Percentiles rank a stretch among this genome's conserved stretches.
These are phyloP conservation scores for Lagenidium giganteum DNA, from an alignment of 352 stramenopile genomes.

Conservation along the genomic window DNA sequence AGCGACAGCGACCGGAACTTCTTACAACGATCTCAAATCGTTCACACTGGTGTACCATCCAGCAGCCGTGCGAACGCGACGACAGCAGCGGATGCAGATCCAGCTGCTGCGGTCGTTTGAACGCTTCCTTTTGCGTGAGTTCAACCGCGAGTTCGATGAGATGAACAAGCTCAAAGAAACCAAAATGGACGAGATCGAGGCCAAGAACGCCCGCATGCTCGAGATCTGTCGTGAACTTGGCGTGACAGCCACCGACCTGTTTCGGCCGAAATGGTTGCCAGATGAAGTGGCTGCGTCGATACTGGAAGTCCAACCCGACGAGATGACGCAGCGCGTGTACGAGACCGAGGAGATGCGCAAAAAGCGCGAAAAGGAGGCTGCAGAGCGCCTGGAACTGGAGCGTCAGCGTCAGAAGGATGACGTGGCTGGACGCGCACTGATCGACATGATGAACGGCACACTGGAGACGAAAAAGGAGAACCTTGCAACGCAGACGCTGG, in stretches of 20 bases:
- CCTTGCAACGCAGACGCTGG: conserved; percentile 43
- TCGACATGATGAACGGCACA: conserved; percentile 94
- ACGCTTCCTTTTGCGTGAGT: conserved; percentile 58
- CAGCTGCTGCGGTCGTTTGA: conserved; percentile 70
- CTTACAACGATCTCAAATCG: conserved; percentile 35
- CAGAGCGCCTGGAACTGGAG: conserved; percentile 27
- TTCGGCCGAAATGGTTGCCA: conserved; percentile 37
- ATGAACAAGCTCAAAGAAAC: conserved; percentile 68
- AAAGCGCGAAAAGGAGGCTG: conserved; percentile 36
- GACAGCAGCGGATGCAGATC: conserved; percentile 87
- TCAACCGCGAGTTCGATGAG: conserved; percentile 86
- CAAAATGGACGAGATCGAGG: conserved; percentile 84
- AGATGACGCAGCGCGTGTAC: conserved; percentile 86
- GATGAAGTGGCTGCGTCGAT: conserved; percentile 70
- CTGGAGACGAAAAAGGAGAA: conserved; percentile 87
- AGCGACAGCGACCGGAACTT: background rate
- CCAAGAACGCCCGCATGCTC: conserved; percentile 83
- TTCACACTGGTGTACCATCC: conserved; percentile 87
- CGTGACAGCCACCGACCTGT: conserved; percentile 24
- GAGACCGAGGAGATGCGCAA: conserved; percentile 64
- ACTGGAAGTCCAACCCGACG: conserved; percentile 51
- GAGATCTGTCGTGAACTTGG: conserved; percentile 81
- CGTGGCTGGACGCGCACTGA: conserved; percentile 65
- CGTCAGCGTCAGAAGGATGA: conserved; percentile 76
- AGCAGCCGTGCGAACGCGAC: conserved; percentile 61